Evolutionary conservation across 2,329 filamentous ascomycete genomes (phyloP).

Genomic region (Penicillium crustosum): DNA sequence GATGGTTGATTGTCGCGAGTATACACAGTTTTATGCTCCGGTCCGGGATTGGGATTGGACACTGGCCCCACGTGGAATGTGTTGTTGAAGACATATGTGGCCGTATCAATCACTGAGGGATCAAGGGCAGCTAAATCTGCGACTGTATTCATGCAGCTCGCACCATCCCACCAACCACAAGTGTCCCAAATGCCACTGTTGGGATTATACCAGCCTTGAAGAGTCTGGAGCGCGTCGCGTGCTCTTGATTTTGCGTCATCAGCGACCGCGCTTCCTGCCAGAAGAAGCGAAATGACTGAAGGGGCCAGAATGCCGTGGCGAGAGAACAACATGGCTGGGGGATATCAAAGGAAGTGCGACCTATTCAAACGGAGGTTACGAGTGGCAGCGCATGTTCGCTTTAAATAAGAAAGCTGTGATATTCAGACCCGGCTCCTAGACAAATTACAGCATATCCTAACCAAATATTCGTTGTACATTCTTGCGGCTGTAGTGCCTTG

Average conservation of each 20-base stretch:
- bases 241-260: constrained; percentile 18
- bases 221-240: constrained; percentile 38
- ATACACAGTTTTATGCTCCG: constrained; percentile 12
- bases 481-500: constrained; percentile 10
- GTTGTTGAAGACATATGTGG: constrained; percentile 45
- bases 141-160: constrained; percentile 64
- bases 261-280: constrained; percentile 10
- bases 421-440: constrained; percentile 4
- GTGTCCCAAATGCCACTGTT: constrained; percentile 63
- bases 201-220: constrained; percentile 64
- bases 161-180: constrained; percentile 72
- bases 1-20: constrained; percentile 10
- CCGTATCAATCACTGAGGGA: constrained; percentile 34
- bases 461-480: constrained; percentile 18
- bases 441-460: constrained; percentile 11
- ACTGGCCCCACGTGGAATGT: constrained; percentile 36
- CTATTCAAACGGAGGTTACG: not conserved
- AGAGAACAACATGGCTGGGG: constrained; percentile 16
- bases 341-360: constrained; percentile 1
- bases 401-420: constrained; percentile 18
- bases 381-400: not conserved
- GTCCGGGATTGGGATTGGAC: constrained; percentile 22
- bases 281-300: constrained; percentile 9
- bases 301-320: constrained; percentile 7
- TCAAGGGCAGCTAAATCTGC: constrained; percentile 53